Base-by-base conservation (phyloP, 2,329 filamentous ascomycete species). In the Ascochyta pisi region DNA sequence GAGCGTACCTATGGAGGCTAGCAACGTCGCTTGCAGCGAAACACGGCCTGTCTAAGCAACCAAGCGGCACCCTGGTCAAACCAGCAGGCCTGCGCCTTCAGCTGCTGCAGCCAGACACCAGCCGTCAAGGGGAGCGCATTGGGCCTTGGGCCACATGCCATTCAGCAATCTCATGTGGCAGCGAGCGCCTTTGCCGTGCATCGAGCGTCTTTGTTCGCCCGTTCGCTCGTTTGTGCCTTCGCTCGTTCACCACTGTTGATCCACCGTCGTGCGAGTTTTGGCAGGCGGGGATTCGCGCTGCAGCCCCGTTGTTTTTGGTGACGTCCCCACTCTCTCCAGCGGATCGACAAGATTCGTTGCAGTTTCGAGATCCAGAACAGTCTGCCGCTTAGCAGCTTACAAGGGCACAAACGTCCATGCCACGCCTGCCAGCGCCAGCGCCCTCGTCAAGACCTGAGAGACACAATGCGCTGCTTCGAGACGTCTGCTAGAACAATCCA, bases 1-100 rank as follows among this genome's bases (percentile, higher is more conserved):
- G 22, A 35, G 52, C 46, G 22, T 45, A 42, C 41, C 50, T 43
- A 40, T 23, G 41, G 22, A 46, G 47, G 34, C 46, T 45, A 47
- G 52, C 48, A 54, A 51, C 22, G 42, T 47, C 47, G 40, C 46
- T 50, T 50, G 46, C 42, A 47, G 37, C 47, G 23, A 55, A 45
- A 48, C 37, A 50, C 46, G 52, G 41, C 52, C 29, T 29, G 50
- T 13, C 50, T 48, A 33, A 12, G 29, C 38, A 12, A 6, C 26
- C 40, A 22, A 31, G 50, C 50, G 35, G 35, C 19, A 19, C 13
- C 35, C 19, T 10, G 16, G 37, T 39, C 22, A 39, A 27, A 26
- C 27, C 38, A 27, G 45, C 33, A 10, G 23, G 12, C 7, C 39
- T 41, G 39, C 24, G 31, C 19, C 19, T 19, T 19, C 19, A 19